phyloP scores from a whole-genome alignment of 352 stramenopile species.

The Phytophthora niederhauseri region DNA sequence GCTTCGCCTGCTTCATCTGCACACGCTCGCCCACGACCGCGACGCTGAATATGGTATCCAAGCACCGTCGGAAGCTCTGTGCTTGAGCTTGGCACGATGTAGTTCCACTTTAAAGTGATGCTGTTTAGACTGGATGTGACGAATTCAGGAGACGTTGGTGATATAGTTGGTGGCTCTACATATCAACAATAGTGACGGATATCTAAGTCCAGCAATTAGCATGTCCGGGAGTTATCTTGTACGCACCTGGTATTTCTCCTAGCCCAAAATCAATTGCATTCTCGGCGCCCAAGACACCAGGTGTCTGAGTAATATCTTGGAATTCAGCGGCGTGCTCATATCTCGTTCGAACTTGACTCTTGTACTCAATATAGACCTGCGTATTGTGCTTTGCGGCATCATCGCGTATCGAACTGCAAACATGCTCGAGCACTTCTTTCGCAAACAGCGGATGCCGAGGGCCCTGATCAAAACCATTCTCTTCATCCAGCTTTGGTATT shows the following conservation, averaged over 20 bases:
- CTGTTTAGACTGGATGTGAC: slow-evolving; percentile 48
- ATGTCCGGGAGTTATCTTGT: not conserved
- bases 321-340: slow-evolving; percentile 64
- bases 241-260: slow-evolving; percentile 44
- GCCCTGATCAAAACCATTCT: slow-evolving; percentile 22
- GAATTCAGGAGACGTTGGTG: slow-evolving; percentile 40
- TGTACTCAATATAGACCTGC: slow-evolving; percentile 51
- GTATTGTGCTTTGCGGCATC: slow-evolving; percentile 56
- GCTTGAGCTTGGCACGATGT: slow-evolving; percentile 6
- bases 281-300: slow-evolving; percentile 39
- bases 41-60: slow-evolving; percentile 66
- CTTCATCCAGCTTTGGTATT: slow-evolving; percentile 29
- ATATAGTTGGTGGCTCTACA: slow-evolving; percentile 39
- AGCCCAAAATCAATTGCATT: slow-evolving; percentile 46
- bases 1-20: slow-evolving; percentile 24
- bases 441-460: slow-evolving; percentile 29
- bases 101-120: slow-evolving; percentile 54
- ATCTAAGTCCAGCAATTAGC: not conserved
- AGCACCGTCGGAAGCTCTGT: slow-evolving; percentile 53
- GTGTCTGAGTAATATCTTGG: slow-evolving; percentile 62
- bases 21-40: slow-evolving; percentile 52
- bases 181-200: not conserved
- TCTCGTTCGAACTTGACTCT: slow-evolving; percentile 60
- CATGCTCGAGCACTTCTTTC: slow-evolving; percentile 48
- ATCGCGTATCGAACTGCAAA: slow-evolving; percentile 34